Evolutionary conservation across 2,329 filamentous ascomycete species (phyloP).

Genomic region (Aspergillus luchuensis): DNA sequence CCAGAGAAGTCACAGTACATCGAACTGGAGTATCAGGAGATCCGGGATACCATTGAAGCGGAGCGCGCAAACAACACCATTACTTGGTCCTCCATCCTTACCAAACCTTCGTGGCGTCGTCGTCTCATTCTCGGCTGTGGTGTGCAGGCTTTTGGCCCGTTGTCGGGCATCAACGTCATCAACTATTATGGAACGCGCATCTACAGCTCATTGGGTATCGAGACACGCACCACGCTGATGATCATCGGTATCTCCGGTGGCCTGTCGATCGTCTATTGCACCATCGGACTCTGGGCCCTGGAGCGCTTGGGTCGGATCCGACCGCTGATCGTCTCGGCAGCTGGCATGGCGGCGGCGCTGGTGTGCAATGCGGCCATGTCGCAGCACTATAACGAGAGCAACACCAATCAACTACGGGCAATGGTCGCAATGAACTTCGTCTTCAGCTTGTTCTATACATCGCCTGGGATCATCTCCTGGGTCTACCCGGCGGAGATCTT

Average conservation of each 20-base stretch:
- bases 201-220: conserved; percentile 48
- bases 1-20: conserved; percentile 25
- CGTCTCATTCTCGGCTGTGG: conserved; percentile 49
- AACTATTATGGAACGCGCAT: conserved; percentile 49
- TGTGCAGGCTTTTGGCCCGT: conserved; percentile 51
- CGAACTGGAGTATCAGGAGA: conserved; percentile 45
- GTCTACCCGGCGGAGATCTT: conserved; percentile 50
- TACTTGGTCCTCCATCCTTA: conserved; percentile 43
- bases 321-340: conserved; percentile 45
- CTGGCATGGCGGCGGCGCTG: conserved; percentile 44
- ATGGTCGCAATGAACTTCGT: conserved; percentile 51
- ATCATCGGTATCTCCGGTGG: conserved; percentile 55
- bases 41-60: conserved; percentile 40
- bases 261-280: conserved; percentile 51
- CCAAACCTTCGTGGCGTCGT: conserved; percentile 48
- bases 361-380: conserved; percentile 44
- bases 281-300: conserved; percentile 47
- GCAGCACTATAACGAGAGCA: conserved; percentile 37
- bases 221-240: conserved; percentile 48
- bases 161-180: conserved; percentile 52
- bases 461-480: conserved; percentile 48
- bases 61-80: conserved; percentile 39
- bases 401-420: conserved; percentile 41
- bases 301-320: conserved; percentile 52
- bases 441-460: conserved; percentile 48